Evolutionary conservation across 2,329 filamentous ascomycete species (phyloP).

Genomic region (Pseudogymnoascus sp.): DNA sequence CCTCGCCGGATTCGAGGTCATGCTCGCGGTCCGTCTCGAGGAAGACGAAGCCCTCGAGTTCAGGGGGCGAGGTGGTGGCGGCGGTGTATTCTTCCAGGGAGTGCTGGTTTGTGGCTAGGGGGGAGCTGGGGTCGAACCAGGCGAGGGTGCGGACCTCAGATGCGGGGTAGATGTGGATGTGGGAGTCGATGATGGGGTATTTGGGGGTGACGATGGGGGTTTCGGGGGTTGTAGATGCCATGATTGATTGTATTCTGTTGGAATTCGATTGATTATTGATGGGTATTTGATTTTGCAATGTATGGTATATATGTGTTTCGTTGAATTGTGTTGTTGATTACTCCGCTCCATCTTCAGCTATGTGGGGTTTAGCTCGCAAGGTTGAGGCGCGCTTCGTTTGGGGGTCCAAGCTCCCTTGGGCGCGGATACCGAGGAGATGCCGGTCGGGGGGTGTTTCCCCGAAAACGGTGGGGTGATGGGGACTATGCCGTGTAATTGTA

Average conservation of each 20-base stretch:
- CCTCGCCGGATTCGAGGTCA: conserved; percentile 40
- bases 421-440: neutral
- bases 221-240: neutral
- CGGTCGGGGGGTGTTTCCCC: neutral
- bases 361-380: conserved; percentile 3
- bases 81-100: conserved; percentile 24
- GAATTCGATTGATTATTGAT: neutral
- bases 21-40: conserved; percentile 73
- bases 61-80: conserved; percentile 24
- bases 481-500: neutral
- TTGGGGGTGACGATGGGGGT: neutral
- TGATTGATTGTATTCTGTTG: neutral
- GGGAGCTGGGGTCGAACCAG: conserved; percentile 56
- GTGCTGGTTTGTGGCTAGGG: conserved; percentile 33
- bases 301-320: neutral
- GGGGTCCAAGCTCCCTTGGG: neutral
- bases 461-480: neutral
- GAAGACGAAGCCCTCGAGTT: conserved; percentile 67
- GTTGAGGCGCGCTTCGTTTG: neutral
- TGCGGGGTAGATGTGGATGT: conserved; percentile 79
- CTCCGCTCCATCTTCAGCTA: neutral
- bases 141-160: conserved; percentile 57
- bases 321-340: neutral
- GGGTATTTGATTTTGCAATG: neutral
- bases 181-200: conserved; percentile 71